Evolutionary conservation across 352 stramenopile genomes (phyloP), one percentile per base, ranked within the genome.

Genomic region (Phytophthora podocarpi): DNA sequence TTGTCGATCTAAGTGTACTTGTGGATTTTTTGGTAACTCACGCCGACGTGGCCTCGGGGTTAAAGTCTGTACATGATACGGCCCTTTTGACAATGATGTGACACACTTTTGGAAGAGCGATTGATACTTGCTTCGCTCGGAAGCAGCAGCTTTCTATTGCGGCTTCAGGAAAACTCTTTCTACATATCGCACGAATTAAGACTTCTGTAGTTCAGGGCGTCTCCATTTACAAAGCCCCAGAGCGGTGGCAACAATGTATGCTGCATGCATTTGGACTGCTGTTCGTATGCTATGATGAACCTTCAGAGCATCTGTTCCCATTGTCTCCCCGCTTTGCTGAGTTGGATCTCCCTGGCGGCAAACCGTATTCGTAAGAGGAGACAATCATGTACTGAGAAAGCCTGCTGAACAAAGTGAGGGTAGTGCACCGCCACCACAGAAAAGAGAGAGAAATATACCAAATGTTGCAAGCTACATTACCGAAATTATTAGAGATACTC

Each of bases 101-200:
- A 54, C 54, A 65, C 18, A 61, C 40, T 9, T 65, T 65, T 31
- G 41, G 54, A 15, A 37, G 40, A 10, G 48, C 41, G 1, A 65
- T 65, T n/a, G 54, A 65, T 34, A 70, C 62, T 5, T 65, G 54
- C 20, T 65, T 65, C 42, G 53, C 54, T 4, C 32, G 48, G 6
- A 70, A 70, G 16, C 24, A 39, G 3, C 62, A 70, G 35, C 42
- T 65, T 10, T 57, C 48, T 4, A 43, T 66, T 1, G 15, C 42
- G 2, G 28, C 41, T 5, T 62, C 61, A 9, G 55, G 49, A 0
- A 41, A 59, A 21, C 8, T 56, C 3, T 45, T 56, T 21, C 16
- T 36, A 5, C 24, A 18, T 37, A 56, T 56, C 13, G 48, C 24
- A 2, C 24, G 48, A 5, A 34, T 56, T 9, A 36, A 46, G 24